Evolutionary conservation across 2,329 filamentous ascomycete genomes (phyloP).

Genomic region (Fusarium buxicola): DNA sequence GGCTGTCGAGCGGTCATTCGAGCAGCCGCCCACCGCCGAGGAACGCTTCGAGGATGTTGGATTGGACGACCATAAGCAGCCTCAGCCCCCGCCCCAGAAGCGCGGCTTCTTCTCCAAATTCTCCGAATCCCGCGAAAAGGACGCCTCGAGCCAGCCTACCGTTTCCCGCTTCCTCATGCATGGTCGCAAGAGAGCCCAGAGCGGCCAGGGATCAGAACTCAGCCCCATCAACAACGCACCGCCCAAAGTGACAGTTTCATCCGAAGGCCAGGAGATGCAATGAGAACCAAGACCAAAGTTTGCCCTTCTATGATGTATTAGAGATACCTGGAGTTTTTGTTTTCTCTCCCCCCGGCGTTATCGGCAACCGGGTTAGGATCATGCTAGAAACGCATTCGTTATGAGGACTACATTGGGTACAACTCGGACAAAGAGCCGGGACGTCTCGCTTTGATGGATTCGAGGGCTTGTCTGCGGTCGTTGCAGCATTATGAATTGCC

Average conservation of each 20-base stretch:
- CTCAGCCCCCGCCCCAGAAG: conserved; percentile 55
- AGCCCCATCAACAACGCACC: conserved; percentile 66
- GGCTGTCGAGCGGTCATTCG: conserved; percentile 68
- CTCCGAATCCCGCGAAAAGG: conserved; percentile 66
- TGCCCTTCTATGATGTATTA: conserved; percentile 44
- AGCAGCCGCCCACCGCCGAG: conserved; percentile 75
- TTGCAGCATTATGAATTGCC: conserved; percentile 5
- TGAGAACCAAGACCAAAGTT: conserved; percentile 24
- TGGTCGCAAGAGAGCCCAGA: conserved; percentile 75
- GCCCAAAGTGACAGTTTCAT: conserved; percentile 44
- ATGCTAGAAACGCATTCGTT: conserved; percentile 45
- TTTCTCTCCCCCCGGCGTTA: conserved; percentile 42
- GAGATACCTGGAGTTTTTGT: conserved; percentile 43
- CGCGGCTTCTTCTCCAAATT: conserved; percentile 83
- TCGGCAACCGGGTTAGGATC: conserved; percentile 34
- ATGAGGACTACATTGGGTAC: conserved; percentile 30
- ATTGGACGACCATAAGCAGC: conserved; percentile 76
- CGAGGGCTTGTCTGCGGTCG: conserved; percentile 9
- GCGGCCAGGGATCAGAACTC: conserved; percentile 77
- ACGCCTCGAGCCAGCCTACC: conserved; percentile 51
- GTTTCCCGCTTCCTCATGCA: conserved; percentile 74
- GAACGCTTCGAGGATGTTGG: conserved; percentile 93
- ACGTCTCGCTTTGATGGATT: conserved; percentile 29
- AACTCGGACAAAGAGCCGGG: conserved; percentile 24
- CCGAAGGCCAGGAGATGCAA: conserved; percentile 45